phyloP scores from a whole-genome alignment of 352 stramenopile genomes.

The Albugo candida region DNA sequence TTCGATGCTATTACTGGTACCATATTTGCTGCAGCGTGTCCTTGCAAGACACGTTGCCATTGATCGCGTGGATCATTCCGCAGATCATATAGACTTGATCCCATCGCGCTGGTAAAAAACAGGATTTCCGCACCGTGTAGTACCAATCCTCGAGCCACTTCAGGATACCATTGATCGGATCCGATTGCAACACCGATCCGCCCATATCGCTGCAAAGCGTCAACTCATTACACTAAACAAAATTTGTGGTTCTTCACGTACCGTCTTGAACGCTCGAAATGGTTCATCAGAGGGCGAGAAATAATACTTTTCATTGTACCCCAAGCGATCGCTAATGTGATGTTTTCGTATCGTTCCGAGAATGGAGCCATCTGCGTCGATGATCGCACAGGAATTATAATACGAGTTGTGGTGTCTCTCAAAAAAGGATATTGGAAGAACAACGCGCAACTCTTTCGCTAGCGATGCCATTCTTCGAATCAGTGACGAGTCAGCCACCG shows the following conservation, averaged over 20 bases:
- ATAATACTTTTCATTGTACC: constrained; percentile 87
- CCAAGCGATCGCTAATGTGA: constrained; percentile 81
- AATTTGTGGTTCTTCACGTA: constrained; percentile 6
- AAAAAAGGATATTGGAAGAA: constrained; percentile 86
- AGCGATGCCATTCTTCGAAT: constrained; percentile 76
- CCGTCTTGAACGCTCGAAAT: constrained; percentile 81
- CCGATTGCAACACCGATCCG: constrained; percentile 80
- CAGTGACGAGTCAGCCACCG: constrained; percentile 61
- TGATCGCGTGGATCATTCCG: constrained; percentile 74
- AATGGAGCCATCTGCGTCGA: constrained; percentile 76
- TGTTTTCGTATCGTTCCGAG: constrained; percentile 79
- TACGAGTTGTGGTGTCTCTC: constrained; percentile 80
- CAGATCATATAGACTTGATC: constrained; percentile 76
- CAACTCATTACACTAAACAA: not conserved
- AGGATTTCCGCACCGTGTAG: constrained; percentile 79
- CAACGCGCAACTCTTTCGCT: constrained; percentile 79
- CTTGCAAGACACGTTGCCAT: constrained; percentile 85
- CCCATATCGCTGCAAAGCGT: constrained; percentile 41
- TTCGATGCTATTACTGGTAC: constrained; percentile 82
- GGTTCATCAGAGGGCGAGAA: constrained; percentile 80
- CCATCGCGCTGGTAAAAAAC: constrained; percentile 64
- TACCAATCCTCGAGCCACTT: constrained; percentile 72
- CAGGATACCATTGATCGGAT: constrained; percentile 86
- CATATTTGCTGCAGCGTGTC: constrained; percentile 78
- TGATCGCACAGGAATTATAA: constrained; percentile 84